Evolutionary conservation across 2,329 filamentous ascomycete species (phyloP), one percentile per base, ranked within the genome.

Genomic region (Didymella pinodella): DNA sequence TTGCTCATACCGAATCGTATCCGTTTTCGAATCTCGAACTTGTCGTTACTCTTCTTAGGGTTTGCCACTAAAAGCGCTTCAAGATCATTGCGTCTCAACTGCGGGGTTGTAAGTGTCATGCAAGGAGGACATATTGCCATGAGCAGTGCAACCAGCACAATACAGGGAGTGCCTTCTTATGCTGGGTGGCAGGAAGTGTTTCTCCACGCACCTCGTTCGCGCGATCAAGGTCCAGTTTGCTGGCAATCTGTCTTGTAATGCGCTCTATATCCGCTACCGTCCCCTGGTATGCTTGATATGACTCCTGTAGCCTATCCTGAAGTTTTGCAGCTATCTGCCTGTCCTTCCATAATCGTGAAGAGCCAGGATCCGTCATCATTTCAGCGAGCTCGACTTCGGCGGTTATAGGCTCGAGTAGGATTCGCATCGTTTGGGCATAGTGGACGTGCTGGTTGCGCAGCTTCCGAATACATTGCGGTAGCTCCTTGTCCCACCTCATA

Each of bases 391-490:
- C 74, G 44, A 67, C 68, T 31, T 77, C 74, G 44, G 72, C 68
- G 44, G 74, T 75, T 25, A 78, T 76, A 4, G 75, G 73, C 26
- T 72, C 71, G 48, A 77, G 69, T 4, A 77, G 68, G 7, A 75
- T 67, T 11, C 72, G 70, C 10, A 77, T 72, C 4, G 73, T 77
- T 48, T 75, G 74, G 16, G 68, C 67, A 57, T 70, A 77, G 48
- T 77, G 75, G 7, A 75, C 74, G 63, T 77, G 72, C 53, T 78
- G 73, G 48, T 73, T 76, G 28, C 74, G 56, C 1, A 78, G 65
- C 45, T 77, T 77, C 16, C 74, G 73, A 40, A 77, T 76, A 38
- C 71, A 70, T 32, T 72, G 61, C 1, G 74, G 75, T 3, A 76
- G 65, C 54, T 77, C 73, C 11, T 67, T 63, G 46, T 77, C 72